Percentiles rank a stretch among this genome's conserved stretches.
These are phyloP conservation scores for Phytophthora hybrid DNA, from an alignment of 352 stramenopile species.

Conservation along the genomic window DNA sequence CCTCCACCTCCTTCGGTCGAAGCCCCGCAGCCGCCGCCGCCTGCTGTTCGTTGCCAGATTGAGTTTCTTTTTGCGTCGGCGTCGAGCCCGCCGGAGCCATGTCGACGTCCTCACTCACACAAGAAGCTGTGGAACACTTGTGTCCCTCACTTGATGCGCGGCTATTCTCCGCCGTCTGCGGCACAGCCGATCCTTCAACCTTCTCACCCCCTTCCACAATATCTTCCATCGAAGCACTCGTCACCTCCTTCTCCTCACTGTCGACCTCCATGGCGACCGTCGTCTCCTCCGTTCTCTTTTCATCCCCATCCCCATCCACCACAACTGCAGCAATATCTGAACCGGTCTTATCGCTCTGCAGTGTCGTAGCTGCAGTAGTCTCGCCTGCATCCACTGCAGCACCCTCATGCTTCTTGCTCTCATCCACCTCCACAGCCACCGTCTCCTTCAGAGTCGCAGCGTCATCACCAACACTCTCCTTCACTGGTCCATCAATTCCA, in stretches of 20 bases:
- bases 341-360: background rate
- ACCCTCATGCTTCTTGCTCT: background rate
- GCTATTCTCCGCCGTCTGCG: background rate
- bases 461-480: background rate
- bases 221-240: background rate
- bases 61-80: background rate
- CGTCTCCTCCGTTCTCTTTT: background rate
- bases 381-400: background rate
- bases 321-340: background rate
- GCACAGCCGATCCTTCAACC: background rate
- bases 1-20: background rate
- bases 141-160: background rate
- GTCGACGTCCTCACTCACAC: conserved; percentile 9
- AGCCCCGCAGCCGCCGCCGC: background rate
- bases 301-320: background rate
- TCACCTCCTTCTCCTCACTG: background rate
- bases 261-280: conserved; percentile 14
- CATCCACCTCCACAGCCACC: conserved; percentile 4
- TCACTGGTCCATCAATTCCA: background rate
- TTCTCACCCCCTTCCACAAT: background rate
- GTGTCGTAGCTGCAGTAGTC: background rate
- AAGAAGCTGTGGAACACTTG: background rate
- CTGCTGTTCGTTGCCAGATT: background rate
- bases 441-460: background rate
- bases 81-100: background rate